Percentiles rank a stretch among this genome's conserved stretches.
These are phyloP conservation scores for Trichodelitschia bisporula DNA, from an alignment of 495 filamentous ascomycete genomes.

Conservation along the genomic window DNA sequence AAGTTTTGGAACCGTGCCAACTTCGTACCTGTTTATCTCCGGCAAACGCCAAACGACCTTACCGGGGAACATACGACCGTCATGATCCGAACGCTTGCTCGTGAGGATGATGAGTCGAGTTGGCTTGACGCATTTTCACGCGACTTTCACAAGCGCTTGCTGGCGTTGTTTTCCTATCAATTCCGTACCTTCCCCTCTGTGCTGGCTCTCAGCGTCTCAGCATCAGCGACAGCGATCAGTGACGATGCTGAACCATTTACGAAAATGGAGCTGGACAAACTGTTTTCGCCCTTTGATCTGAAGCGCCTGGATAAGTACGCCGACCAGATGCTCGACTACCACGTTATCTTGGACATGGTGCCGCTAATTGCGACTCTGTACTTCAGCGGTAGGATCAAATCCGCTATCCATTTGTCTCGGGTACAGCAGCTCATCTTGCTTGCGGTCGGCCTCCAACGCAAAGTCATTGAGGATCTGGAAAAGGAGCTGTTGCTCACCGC, in stretches of 20 bases:
- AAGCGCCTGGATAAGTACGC: constrained; percentile 88
- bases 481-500: constrained; percentile 49
- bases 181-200: constrained; percentile 69
- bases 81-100: constrained; percentile 54
- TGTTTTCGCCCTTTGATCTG: constrained; percentile 75
- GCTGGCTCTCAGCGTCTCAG: constrained; percentile 67
- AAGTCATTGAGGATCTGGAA: constrained; percentile 58
- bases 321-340: constrained; percentile 91
- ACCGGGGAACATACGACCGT: constrained; percentile 96
- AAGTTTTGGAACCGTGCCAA: constrained; percentile 83
- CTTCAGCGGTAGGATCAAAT: constrained; percentile 50
- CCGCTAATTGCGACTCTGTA: constrained; percentile 57
- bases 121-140: constrained; percentile 79
- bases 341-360: constrained; percentile 85
- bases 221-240: constrained; percentile 37
- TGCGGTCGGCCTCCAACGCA: constrained; percentile 71
- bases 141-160: constrained; percentile 83
- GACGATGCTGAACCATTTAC: constrained; percentile 22
- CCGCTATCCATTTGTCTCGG: constrained; percentile 36
- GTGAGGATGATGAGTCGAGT: constrained; percentile 31
- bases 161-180: constrained; percentile 69
- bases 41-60: constrained; percentile 87
- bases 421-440: constrained; percentile 71
- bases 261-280: constrained; percentile 45
- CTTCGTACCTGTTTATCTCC: constrained; percentile 82